Conservation (phyloP, 495 filamentous ascomycete genomes). For the Neurospora africana region DNA sequence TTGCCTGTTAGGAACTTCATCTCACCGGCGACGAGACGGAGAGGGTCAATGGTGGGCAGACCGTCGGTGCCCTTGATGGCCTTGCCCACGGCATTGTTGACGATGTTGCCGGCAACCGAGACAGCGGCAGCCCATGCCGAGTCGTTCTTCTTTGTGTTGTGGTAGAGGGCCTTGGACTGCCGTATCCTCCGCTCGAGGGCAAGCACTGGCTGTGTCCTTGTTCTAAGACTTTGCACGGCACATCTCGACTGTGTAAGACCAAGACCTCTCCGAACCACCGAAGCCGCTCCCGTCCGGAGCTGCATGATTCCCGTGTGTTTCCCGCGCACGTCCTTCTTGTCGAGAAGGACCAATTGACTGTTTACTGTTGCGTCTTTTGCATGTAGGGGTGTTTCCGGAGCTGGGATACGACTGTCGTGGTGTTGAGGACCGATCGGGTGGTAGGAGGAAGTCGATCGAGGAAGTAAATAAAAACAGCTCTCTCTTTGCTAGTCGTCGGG, state of each 20-base stretch:
- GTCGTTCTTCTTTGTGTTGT: conserved; percentile 24
- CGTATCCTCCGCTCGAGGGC: conserved; percentile 23
- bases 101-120: conserved; percentile 65
- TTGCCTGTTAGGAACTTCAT: conserved; percentile 89
- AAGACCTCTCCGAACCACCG: conserved; percentile 17
- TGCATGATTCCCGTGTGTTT: conserved; percentile 24
- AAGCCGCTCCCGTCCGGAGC: conserved; percentile 27
- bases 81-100: conserved; percentile 55
- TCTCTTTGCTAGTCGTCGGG: neutral
- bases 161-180: conserved; percentile 25
- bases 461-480: neutral
- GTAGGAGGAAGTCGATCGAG: neutral
- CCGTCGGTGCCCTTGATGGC: conserved; percentile 34
- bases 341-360: conserved; percentile 17
- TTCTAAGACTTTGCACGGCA: conserved; percentile 1
- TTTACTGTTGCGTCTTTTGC: neutral
- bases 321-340: conserved; percentile 10
- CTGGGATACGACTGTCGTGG: neutral
- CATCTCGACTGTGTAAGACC: conserved; percentile 17
- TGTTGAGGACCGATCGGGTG: neutral
- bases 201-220: neutral
- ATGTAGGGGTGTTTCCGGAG: neutral
- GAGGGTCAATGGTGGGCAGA: conserved; percentile 55
- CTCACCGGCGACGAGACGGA: conserved; percentile 82
- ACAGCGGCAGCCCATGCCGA: conserved; percentile 52